Base-by-base conservation (phyloP, 2,329 filamentous ascomycete genomes). In the Ascochyta rabiei region DNA sequence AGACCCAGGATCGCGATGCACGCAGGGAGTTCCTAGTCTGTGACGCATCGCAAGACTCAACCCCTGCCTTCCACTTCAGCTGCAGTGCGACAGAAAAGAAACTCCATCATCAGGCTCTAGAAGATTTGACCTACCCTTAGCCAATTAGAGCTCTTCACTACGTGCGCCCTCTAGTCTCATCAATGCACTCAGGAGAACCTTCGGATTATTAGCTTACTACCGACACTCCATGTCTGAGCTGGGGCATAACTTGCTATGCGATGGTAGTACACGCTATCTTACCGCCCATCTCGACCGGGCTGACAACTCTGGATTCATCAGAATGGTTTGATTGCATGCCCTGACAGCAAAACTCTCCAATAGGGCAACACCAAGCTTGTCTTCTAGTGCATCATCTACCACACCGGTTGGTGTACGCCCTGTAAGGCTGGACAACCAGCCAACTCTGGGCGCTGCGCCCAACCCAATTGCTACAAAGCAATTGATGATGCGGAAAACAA, bases 11-110 rank as follows among this genome's bases (percentile, higher is more conserved):
- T 62, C 56, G 51, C 60, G 61, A 66, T 68, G 61, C 38, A 56
- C 62, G 54, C 66, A 68, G 66, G 65, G 68, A 63, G 64, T 37
- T 42, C 58, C 61, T 54, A 62, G 63, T 60, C 56, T 56, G 34
- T 33, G 37, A 43, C 39, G 35, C 49, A 59, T 53, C 41, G 48
- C 42, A 26, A 57, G 46, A 47, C 16, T 43, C 34, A 26, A 56
- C 55, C 51, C 48, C 35, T 47, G 53, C 46, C 60, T 60, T 54
- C 23, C 43, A 53, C 47, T 34, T 56, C 57, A 59, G 60, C 56
- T 61, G 46, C 60, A 59, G 48, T 50, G 49, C 35, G 44, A 53
- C 47, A 47, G 34, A 48, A 46, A 21, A 52, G 39, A 48, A 33
- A 51, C 49, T 24, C 34, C 43, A 46, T 44, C 31, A 16, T 47